Percentiles rank a stretch among this genome's conserved stretches.
Evolutionary conservation across 2,329 filamentous ascomycete genomes (phyloP).

Genomic region (Calonectria naviculata): DNA sequence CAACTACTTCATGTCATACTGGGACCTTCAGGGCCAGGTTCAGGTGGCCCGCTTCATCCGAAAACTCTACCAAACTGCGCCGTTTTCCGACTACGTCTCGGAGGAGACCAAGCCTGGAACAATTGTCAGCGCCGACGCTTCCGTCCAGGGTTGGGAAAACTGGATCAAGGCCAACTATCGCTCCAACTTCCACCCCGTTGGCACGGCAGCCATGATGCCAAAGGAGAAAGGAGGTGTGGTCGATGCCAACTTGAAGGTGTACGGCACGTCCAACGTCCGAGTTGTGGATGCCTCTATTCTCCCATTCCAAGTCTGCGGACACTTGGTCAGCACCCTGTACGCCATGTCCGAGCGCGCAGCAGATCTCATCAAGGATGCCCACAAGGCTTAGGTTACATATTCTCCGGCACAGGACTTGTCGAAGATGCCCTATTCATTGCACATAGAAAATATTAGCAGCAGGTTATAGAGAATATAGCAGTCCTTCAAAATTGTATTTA

Average conservation of each 20-base stretch:
- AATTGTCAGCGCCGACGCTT: not conserved
- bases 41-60: not conserved
- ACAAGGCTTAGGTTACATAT: not conserved
- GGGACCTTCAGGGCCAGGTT: not conserved
- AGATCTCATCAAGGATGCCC: not conserved
- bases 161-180: not conserved
- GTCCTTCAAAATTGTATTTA: too few species aligned
- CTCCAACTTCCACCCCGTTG: slow-evolving; percentile 51
- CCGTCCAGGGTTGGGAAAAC: not conserved
- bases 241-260: not conserved
- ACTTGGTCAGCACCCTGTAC: not conserved
- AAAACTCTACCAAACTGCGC: not conserved
- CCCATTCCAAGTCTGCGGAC: not conserved
- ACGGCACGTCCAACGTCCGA: not conserved
- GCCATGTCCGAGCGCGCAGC: not conserved
- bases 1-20: not conserved
- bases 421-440: too few species aligned
- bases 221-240: slow-evolving; percentile 49
- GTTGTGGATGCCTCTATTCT: slow-evolving; percentile 51
- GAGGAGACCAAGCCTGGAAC: not conserved
- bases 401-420: too few species aligned
- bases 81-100: not conserved
- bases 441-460: too few species aligned
- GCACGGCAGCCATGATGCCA: slow-evolving; percentile 63
- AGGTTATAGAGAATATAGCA: too few species aligned